Conservation (phyloP, 1,284 basidiomycete species). For the Irpex sp. region DNA sequence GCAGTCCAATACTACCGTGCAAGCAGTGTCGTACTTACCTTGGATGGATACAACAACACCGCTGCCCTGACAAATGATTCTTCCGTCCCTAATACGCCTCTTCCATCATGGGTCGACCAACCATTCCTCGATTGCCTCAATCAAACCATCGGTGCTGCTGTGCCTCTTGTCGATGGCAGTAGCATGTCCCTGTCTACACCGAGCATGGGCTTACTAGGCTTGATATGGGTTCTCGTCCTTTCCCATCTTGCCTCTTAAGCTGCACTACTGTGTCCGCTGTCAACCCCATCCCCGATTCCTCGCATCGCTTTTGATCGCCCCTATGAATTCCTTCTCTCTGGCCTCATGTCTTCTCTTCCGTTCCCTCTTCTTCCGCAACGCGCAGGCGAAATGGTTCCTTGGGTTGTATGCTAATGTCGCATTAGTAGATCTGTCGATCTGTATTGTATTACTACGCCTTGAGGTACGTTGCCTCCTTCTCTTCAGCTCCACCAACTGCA, state of each 20-base stretch:
- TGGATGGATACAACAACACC: constrained; percentile 67
- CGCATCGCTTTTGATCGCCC: background rate
- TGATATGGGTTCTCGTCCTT: constrained; percentile 10
- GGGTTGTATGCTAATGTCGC: background rate
- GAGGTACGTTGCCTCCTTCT: background rate
- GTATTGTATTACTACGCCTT: background rate
- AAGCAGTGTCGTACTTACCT: constrained; percentile 47
- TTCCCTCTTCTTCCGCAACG: background rate
- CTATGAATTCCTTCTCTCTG: background rate
- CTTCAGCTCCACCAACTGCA: background rate
- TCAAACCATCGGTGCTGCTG: constrained; percentile 48
- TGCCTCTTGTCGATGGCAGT: constrained; percentile 37
- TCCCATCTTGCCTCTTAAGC: constrained; percentile 4
- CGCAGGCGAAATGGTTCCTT: background rate
- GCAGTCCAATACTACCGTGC: constrained; percentile 58
- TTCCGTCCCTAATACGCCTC: constrained; percentile 41
- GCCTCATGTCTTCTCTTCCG: background rate
- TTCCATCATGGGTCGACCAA: constrained; percentile 45
- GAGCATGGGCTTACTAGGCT: constrained; percentile 9
- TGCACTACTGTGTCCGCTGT: background rate
- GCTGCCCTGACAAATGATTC: constrained; percentile 36
- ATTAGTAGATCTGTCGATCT: background rate
- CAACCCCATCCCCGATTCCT: background rate
- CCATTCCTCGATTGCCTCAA: constrained; percentile 52
- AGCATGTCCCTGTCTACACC: constrained; percentile 1